These are phyloP conservation scores for Sindora glabra DNA, from an alignment of 306 rosid genomes.

Conservation along the genomic window DNA sequence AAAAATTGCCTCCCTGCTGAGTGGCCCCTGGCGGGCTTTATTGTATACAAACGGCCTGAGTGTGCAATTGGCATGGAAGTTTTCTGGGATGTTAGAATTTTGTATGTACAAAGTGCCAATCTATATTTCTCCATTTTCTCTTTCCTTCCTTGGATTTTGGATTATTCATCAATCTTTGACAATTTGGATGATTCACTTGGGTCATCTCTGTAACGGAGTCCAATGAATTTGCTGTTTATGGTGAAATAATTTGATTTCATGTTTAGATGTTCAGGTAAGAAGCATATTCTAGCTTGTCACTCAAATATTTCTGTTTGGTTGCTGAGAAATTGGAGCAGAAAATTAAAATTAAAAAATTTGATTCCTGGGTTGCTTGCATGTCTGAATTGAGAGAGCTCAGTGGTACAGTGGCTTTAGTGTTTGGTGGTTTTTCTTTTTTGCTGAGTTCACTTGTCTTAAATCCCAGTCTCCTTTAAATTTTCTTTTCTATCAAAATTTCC, in stretches of 20 bases:
- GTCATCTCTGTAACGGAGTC: constrained; percentile 47
- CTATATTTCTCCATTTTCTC: constrained; percentile 4
- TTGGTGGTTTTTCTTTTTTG: background rate
- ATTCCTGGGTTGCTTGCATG: too few relatives aligned
- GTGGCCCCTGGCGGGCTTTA: too few relatives aligned
- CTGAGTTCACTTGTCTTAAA: too few relatives aligned
- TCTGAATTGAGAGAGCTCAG: too few relatives aligned
- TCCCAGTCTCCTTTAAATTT: background rate
- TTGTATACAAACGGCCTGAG: too few relatives aligned
- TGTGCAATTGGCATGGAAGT: background rate
- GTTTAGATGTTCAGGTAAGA: constrained; percentile 12
- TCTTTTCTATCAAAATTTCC: background rate
- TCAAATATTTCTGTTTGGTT: constrained; percentile 21
- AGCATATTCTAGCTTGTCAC: background rate
- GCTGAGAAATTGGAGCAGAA: constrained; percentile 24
- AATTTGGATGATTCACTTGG: background rate
- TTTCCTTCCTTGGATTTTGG: constrained; percentile 6
- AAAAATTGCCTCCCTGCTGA: too few relatives aligned
- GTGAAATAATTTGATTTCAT: constrained; percentile 13
- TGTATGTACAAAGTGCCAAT: constrained; percentile 15
- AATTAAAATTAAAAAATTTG: background rate
- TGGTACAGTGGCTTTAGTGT: background rate
- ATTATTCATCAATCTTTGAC: constrained; percentile 7
- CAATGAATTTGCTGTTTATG: constrained; percentile 37
- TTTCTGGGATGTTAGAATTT: background rate